Base-by-base conservation (phyloP, 208 protist species). In the Leishmania tarentolae region DNA sequence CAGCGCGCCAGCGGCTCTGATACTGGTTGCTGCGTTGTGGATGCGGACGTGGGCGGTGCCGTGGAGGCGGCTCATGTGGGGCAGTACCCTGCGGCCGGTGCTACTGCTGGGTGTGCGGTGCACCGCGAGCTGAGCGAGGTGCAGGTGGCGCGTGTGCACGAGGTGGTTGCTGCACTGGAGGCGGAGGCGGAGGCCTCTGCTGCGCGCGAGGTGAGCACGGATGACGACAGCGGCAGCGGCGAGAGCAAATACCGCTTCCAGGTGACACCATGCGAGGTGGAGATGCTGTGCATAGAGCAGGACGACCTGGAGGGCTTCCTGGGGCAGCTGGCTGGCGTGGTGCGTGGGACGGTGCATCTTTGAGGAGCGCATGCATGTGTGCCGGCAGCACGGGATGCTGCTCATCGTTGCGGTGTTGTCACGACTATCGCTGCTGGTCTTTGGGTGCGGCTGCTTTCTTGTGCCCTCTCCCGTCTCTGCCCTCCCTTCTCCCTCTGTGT, bases 251-350 rank as follows among this genome's bases (percentile, higher is more conserved):
- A 86, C 83, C 83, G 80, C 24, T 87, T 97, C 56, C 72, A 85
- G 37, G 91, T 97, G 74, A 80, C 91, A 7, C 91, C 92, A 47
- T 90, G 91, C 46, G 92, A 95, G 79, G 84, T 96, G 42, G 92
- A 97, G 80, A 76, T 91, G 73, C 79, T 97, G 83, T 97, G 94
- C 80, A 86, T 91, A 50, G 79, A 91, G 68, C 87, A 81, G 44
- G 86, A 87, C 59, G 90, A 85, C 56, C 83, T 97, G 35, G 91
- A 92, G 17, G 88, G 92, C 42, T 94, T 97, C 74, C 40, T 97
- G 72, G 61, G 80, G 57, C 72, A 59, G 31, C 80, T 97, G 50
- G 50, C 74, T 7, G 56, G 61, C 8, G 37, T 89, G 8, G 88
- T 93, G 70, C 82, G 85, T 31, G 76, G 86, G 13, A 52, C 80